Evolutionary conservation across 2,329 filamentous ascomycete genomes (phyloP), one percentile per base, ranked within the genome.

Genomic region (Endoconidiophora polonica): DNA sequence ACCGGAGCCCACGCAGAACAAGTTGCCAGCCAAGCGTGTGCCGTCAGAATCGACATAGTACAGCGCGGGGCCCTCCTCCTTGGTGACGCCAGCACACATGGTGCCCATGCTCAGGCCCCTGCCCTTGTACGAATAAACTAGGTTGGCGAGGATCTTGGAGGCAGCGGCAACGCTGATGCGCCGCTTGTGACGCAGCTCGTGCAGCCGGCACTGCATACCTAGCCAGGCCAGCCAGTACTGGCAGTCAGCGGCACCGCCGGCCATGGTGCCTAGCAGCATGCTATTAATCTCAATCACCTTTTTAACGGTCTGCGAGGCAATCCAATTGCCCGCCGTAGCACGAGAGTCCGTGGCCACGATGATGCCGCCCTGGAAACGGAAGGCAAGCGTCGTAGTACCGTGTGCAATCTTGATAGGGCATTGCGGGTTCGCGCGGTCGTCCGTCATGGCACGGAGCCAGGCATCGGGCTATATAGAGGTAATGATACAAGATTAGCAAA

Each of bases 181-280:
- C 66, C 87, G 86, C 76, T 98, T 98, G 76, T 98, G 90, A 58
- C 91, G 86, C 61, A 98, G 88, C 73, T 98, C 91, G 73, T 98
- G 90, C 57, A 98, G 84, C 54, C 91, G 87, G 72, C 91, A 98
- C 74, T 98, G 88, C 83, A 96, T 94, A 61, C 90, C 91, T 57
- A 98, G 77, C 74, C 94, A 98, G 62, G 87, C 88, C 57, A 98
- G 83, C 91, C 91, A 98, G 77, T 95, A 96, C 79, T 96, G 91
- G 69, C 91, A 98, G 70, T 98, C 91, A 66, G 91, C 91, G 62
- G 91, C 91, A 69, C 91, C 91, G 67, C 91, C 91, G 56, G 91
- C 91, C 90, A 98, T 94, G 58, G 91, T 98, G 57, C 91, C 91
- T 61, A 98, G 70, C 67, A 98, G 75, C 67, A 82, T 83, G 68